Percentiles rank a stretch among this genome's conserved stretches.
Conservation (phyloP, 2,329 filamentous ascomycete species). For the Karstenula rhodostoma region DNA sequence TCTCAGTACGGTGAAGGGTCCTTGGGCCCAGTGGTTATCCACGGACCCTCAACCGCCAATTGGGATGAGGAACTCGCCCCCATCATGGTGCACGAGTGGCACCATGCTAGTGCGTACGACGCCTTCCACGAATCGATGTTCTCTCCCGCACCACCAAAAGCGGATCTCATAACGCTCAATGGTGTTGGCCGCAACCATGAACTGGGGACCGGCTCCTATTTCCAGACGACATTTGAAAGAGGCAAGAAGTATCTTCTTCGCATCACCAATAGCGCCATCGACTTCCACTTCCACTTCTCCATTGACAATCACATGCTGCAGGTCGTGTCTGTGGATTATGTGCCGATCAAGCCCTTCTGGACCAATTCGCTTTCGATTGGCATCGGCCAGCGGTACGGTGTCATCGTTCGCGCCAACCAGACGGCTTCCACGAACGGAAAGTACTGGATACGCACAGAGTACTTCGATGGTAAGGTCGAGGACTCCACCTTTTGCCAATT, state of each 20-base stretch:
- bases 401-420: constrained; percentile 53
- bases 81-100: constrained; percentile 32
- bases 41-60: constrained; percentile 26
- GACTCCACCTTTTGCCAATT: constrained; percentile 17
- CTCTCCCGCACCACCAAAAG: constrained; percentile 10
- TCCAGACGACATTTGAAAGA: constrained; percentile 39
- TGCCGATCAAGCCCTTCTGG: constrained; percentile 49
- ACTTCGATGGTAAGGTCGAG: constrained; percentile 7
- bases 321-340: constrained; percentile 43
- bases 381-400: constrained; percentile 55
- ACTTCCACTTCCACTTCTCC: constrained; percentile 38
- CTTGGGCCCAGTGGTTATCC: constrained; percentile 37
- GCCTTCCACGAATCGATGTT: constrained; percentile 20
- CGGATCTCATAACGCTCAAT: constrained; percentile 26
- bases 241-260: constrained; percentile 30
- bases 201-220: constrained; percentile 19
- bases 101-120: constrained; percentile 25
- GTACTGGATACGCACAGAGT: constrained; percentile 54
- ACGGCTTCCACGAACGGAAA: constrained; percentile 37
- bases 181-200: constrained; percentile 22
- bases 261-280: constrained; percentile 29
- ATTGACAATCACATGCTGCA: constrained; percentile 50
- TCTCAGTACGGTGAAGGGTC: constrained; percentile 51
- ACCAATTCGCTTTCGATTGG: constrained; percentile 46
- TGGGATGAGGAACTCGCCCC: constrained; percentile 28